These are phyloP conservation scores for Picea sitchensis DNA, from an alignment of 75 land plant genomes.

Conservation along the genomic window DNA sequence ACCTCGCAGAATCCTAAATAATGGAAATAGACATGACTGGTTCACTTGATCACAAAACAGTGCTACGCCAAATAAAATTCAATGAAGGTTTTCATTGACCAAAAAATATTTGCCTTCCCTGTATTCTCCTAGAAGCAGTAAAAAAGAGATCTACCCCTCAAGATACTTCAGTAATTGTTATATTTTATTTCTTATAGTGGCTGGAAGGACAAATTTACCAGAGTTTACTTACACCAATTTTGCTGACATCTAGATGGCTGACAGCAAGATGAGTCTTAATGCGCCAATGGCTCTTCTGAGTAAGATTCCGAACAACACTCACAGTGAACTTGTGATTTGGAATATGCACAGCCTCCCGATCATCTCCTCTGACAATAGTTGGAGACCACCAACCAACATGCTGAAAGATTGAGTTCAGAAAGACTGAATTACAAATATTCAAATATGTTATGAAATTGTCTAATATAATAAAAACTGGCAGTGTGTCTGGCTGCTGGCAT, in stretches of 20 bases:
- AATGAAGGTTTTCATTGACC: not conserved
- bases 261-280: slow-evolving; percentile 90
- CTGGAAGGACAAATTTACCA: not conserved
- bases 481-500: too few species aligned
- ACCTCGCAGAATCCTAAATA: too few species aligned
- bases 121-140: not conserved
- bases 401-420: slow-evolving; percentile 31
- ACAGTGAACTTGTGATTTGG: slow-evolving; percentile 94
- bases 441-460: not conserved
- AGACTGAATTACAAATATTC: not conserved
- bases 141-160: not conserved
- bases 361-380: slow-evolving; percentile 92
- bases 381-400: slow-evolving; percentile 99
- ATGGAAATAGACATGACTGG: not conserved
- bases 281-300: slow-evolving; percentile 92
- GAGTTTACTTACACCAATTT: slow-evolving; percentile 64
- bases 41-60: not conserved
- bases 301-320: slow-evolving; percentile 89
- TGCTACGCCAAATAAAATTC: not conserved
- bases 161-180: not conserved
- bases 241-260: slow-evolving; percentile 87
- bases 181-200: not conserved
- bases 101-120: not conserved
- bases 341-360: slow-evolving; percentile 95
- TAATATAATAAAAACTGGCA: too few species aligned